Evolutionary conservation across 2,329 filamentous ascomycete species (phyloP).

Genomic region (Penicillium sp.): DNA sequence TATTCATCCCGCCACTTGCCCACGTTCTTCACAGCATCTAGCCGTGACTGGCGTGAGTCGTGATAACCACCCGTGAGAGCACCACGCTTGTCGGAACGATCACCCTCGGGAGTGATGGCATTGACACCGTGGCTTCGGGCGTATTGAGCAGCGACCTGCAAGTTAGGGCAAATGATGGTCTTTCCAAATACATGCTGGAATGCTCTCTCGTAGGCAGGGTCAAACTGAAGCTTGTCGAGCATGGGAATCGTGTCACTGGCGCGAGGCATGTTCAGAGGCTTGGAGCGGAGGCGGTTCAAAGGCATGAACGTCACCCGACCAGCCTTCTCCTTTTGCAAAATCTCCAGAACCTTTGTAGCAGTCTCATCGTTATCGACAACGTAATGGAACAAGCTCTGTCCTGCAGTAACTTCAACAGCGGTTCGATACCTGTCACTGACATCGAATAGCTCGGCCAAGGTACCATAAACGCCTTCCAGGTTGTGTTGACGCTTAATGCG

Average conservation of each 20-base stretch:
- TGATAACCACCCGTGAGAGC: conserved; percentile 94
- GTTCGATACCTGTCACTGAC: conserved; percentile 83
- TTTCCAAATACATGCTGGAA: conserved; percentile 96
- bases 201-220: conserved; percentile 75
- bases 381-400: conserved; percentile 91
- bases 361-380: conserved; percentile 91
- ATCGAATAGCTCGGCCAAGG: conserved; percentile 87
- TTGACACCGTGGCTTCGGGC: conserved; percentile 88
- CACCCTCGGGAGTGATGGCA: conserved; percentile 91
- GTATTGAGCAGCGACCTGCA: conserved; percentile 86
- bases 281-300: conserved; percentile 75
- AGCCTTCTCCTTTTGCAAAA: conserved; percentile 75
- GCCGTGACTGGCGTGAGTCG: conserved; percentile 79
- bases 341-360: conserved; percentile 77
- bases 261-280: conserved; percentile 75
- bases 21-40: conserved; percentile 79
- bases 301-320: conserved; percentile 96
- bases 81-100: conserved; percentile 92
- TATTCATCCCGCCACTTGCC: conserved; percentile 75
- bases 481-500: conserved; percentile 78
- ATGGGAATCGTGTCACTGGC: conserved; percentile 87
- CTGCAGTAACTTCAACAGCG: conserved; percentile 90
- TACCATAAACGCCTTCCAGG: conserved; percentile 87
- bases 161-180: conserved; percentile 88
- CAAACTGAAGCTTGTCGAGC: conserved; percentile 80